Conservation (phyloP, 1,284 basidiomycete species). For the Trametes sp. region DNA sequence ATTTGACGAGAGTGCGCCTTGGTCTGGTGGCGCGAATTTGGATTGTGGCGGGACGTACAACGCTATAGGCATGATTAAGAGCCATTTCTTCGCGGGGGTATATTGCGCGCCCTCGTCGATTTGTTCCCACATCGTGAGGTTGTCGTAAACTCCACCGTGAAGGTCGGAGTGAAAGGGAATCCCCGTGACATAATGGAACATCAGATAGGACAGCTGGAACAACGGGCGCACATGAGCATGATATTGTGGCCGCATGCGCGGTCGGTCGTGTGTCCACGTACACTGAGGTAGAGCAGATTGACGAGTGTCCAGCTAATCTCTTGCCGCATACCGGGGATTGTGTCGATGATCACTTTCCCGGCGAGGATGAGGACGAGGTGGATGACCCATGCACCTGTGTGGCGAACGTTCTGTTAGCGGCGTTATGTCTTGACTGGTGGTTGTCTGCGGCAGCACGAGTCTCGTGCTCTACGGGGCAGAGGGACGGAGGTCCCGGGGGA, state of each 20-base stretch:
- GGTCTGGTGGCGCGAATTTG: slow-evolving; percentile 3
- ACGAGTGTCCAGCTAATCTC: slow-evolving; percentile 97
- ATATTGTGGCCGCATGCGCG: neutral
- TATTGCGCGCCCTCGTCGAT: slow-evolving; percentile 99
- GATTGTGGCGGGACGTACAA: slow-evolving; percentile 66
- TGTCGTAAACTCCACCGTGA: slow-evolving; percentile 94
- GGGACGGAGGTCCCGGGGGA: too few relatives aligned
- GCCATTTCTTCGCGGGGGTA: slow-evolving; percentile 98
- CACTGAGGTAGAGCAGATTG: slow-evolving; percentile 91
- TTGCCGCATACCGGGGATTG: slow-evolving; percentile 92
- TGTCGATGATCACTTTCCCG: slow-evolving; percentile 94
- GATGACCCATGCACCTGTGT: slow-evolving; percentile 94
- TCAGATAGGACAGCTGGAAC: slow-evolving; percentile 88
- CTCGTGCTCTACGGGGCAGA: too few relatives aligned
- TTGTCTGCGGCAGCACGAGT: too few relatives aligned
- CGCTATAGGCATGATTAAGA: slow-evolving; percentile 89
- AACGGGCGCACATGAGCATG: slow-evolving; percentile 9
- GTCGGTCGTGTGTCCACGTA: slow-evolving; percentile 52
- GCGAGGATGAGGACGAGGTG: slow-evolving; percentile 92
- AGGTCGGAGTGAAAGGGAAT: slow-evolving; percentile 93
- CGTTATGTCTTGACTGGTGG: too few relatives aligned
- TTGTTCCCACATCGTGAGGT: slow-evolving; percentile 98
- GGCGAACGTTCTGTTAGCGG: slow-evolving; percentile 10
- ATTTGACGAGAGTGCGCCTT: neutral
- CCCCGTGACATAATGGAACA: slow-evolving; percentile 99